These are phyloP conservation scores for Xylaria bambusicola DNA, from an alignment of 495 filamentous ascomycete genomes.

Conservation along the genomic window DNA sequence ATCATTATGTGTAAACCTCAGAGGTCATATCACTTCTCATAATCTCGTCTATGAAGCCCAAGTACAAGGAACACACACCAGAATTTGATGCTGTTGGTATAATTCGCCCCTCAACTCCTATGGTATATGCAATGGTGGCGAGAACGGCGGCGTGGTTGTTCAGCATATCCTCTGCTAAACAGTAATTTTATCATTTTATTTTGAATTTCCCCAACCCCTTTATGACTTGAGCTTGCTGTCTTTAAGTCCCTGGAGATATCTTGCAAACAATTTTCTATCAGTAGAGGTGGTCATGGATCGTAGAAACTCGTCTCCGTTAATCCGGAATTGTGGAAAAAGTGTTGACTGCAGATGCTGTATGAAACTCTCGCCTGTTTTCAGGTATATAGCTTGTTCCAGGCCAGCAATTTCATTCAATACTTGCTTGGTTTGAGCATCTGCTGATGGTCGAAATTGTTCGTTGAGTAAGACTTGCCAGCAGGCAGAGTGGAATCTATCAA, in stretches of 20 bases:
- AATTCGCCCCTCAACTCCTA: conserved; percentile 22
- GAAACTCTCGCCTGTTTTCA: conserved; percentile 71
- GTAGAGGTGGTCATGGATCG: conserved; percentile 49
- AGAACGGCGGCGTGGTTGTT: neutral
- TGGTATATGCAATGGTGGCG: conserved; percentile 19
- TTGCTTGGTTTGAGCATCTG: conserved; percentile 81
- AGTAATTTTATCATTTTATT: neutral
- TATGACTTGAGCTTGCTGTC: conserved; percentile 31
- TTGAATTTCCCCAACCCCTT: neutral
- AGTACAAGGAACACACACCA: conserved; percentile 15
- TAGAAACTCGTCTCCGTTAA: conserved; percentile 52
- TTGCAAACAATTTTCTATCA: conserved; percentile 52
- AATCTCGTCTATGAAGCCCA: conserved; percentile 21
- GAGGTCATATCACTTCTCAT: conserved; percentile 4
- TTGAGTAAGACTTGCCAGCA: conserved; percentile 83
- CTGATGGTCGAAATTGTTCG: conserved; percentile 68
- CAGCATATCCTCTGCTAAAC: neutral
- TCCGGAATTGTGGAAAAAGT: conserved; percentile 51
- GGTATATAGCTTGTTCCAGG: conserved; percentile 83
- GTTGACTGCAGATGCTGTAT: conserved; percentile 49
- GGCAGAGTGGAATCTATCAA: conserved; percentile 80
- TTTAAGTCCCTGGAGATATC: conserved; percentile 48
- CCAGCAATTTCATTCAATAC: conserved; percentile 81
- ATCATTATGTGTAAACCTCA: neutral
- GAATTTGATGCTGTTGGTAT: conserved; percentile 20